Evolutionary conservation across 805 yeast genomes (phyloP), one percentile per base, ranked within the genome.

Genomic region (Maudiozyma bulderi): DNA sequence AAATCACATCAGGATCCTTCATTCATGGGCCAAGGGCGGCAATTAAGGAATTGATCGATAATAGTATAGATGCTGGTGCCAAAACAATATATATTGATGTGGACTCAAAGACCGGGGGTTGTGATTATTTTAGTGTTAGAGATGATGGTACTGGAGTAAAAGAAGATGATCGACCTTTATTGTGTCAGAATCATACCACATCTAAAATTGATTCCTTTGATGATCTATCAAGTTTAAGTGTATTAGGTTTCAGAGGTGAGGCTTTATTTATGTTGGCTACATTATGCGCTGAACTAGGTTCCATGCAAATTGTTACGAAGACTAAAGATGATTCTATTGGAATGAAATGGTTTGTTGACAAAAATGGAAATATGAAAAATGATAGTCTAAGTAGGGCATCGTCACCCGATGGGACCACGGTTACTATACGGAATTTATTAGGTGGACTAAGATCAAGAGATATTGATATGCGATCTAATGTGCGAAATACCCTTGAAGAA

Each of bases 191-290:
- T 45, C 62, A 64, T 45, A 60, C 72, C 9, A 76, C 81, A 1
- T 74, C 79, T 0, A 77, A 74, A 50, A 54, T 74, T 3, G 37
- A 51, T 0, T 47, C 51, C 0, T 34, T 59, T 8, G 58, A 57
- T 0, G 74, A 73, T 35, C 47, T 75, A 8, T 49, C 55, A 4
- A 42, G 39, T 2, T 47, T 69, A 5, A 29, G 49, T 1, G 64
- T 77, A 0, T 62, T 72, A 47, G 81, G 82, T 0, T 76, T 73
- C 51, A 62, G 78, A 57, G 82, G 81, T 7, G 76, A 75, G 50
- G 78, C 80, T 0, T 56, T 78, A 7, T 66, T 65, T 54, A 62
- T 66, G 40, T 56, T 77, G 26, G 61, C 69, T 29, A 67, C 56
- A 43, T 50, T 67, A 26, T 48, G 56, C 3, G 46, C 50, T 20